Conservation (phyloP, 768 basidiomycete genomes). For the Mycena belliarum region DNA sequence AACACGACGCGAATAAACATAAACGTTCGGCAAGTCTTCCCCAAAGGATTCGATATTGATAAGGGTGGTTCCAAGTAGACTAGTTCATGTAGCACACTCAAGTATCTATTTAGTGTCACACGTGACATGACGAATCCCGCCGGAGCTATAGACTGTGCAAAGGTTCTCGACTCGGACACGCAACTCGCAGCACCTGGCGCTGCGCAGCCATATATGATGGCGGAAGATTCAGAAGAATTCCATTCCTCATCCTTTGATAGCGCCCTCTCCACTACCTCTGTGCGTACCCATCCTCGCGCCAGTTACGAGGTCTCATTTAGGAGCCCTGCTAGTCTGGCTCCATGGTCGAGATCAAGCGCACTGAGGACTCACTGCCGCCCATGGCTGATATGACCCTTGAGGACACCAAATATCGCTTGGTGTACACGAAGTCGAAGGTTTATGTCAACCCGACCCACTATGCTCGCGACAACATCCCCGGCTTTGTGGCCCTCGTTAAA, state of each 20-base stretch:
- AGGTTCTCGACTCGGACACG: too few species aligned
- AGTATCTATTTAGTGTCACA: too few species aligned
- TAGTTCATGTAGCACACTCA: too few species aligned
- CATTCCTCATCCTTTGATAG: constrained; percentile 43
- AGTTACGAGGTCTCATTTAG: constrained; percentile 12
- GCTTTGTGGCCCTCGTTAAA: constrained; percentile 91
- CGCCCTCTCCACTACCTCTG: constrained; percentile 49
- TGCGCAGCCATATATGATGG: constrained; percentile 20
- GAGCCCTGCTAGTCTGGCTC: constrained; percentile 46
- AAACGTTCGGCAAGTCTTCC: constrained; percentile 89
- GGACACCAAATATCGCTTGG: constrained; percentile 69
- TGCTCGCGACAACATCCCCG: constrained; percentile 89
- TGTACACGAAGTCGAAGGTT: constrained; percentile 93
- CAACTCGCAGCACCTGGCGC: not conserved
- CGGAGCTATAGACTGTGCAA: not conserved
- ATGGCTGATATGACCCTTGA: constrained; percentile 28
- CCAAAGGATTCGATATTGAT: constrained; percentile 58
- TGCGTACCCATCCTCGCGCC: constrained; percentile 31
- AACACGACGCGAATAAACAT: constrained; percentile 78
- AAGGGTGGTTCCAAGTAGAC: not conserved
- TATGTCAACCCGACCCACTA: constrained; percentile 95
- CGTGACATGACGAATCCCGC: not conserved
- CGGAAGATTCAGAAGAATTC: constrained; percentile 18
- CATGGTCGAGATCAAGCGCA: constrained; percentile 76
- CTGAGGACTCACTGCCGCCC: constrained; percentile 29